A percentile compares a stretch with the other conserved stretches of the same genome.
phyloP scores from a whole-genome alignment of 495 filamentous ascomycete genomes.

The Darksidea phi region DNA sequence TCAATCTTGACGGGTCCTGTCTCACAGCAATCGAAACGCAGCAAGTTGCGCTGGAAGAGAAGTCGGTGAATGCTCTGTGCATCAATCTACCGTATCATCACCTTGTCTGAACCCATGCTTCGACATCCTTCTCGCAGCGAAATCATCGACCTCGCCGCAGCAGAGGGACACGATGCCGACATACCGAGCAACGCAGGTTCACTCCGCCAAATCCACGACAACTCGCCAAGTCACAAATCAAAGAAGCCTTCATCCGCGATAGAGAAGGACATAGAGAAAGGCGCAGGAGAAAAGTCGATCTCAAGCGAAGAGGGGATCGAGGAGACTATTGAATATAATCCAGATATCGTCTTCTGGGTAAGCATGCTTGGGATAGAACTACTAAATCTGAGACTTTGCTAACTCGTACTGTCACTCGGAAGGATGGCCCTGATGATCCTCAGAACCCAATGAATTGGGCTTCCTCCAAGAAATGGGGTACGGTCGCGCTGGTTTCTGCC shows the following conservation, averaged over 20 bases:
- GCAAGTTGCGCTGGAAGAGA: no score
- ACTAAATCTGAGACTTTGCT: no score
- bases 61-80: no score
- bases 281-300: slow-evolving; percentile 7
- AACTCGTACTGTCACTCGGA: no score
- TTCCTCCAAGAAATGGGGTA: slow-evolving; percentile 29
- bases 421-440: slow-evolving; percentile 42
- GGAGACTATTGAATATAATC: slow-evolving; percentile 18
- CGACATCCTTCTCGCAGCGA: slow-evolving; percentile 25
- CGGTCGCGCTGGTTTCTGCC: slow-evolving; percentile 24
- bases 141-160: slow-evolving; percentile 23
- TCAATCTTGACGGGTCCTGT: no score
- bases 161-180: slow-evolving; percentile 31
- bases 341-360: slow-evolving; percentile 44
- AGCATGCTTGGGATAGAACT: no score
- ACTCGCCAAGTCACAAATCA: neutral
- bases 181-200: slow-evolving; percentile 28
- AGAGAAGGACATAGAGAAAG: slow-evolving; percentile 27
- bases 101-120: slow-evolving; percentile 10
- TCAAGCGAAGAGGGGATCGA: slow-evolving; percentile 13
- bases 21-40: no score
- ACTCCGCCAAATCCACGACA: neutral
- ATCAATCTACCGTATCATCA: neutral
- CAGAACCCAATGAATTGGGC: slow-evolving; percentile 52
- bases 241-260: slow-evolving; percentile 2